A percentile compares a stretch with the other conserved stretches of the same genome.
Conservation (phyloP, 2,329 filamentous ascomycete genomes). For the Geosmithia putterillii region DNA sequence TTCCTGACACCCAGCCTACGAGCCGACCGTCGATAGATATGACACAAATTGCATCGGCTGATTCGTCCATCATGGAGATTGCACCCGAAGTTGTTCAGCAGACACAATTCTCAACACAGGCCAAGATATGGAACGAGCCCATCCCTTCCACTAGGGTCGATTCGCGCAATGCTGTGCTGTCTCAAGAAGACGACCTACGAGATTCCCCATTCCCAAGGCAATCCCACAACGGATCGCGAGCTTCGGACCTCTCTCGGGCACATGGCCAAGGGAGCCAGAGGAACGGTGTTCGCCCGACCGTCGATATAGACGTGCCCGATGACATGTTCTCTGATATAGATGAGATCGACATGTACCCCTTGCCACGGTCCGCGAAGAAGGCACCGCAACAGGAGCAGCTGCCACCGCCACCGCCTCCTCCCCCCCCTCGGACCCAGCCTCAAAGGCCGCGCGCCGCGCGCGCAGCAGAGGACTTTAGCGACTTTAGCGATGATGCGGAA, state of each 20-base stretch:
- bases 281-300: neutral
- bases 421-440: neutral
- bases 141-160: constrained; percentile 7
- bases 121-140: constrained; percentile 10
- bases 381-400: neutral
- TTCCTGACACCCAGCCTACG: constrained; percentile 31
- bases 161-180: constrained; percentile 10
- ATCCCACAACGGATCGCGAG: neutral
- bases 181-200: constrained; percentile 10
- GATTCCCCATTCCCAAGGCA: constrained; percentile 12
- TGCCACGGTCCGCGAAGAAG: constrained; percentile 1
- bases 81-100: constrained; percentile 38
- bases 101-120: constrained; percentile 28
- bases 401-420: too few relatives aligned
- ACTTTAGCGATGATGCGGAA: constrained; percentile 37
- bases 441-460: constrained; percentile 6
- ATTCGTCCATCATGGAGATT: constrained; percentile 14
- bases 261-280: neutral
- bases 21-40: constrained; percentile 16
- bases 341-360: constrained; percentile 1
- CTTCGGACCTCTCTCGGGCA: neutral
- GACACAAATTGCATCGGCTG: constrained; percentile 19
- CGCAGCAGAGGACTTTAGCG: constrained; percentile 24
- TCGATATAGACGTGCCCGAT: constrained; percentile 1
- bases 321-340: constrained; percentile 1